Evolutionary conservation across 768 basidiomycete species (phyloP), one percentile per base, ranked within the genome.

Genomic region (Nevesoporus exiguus): DNA sequence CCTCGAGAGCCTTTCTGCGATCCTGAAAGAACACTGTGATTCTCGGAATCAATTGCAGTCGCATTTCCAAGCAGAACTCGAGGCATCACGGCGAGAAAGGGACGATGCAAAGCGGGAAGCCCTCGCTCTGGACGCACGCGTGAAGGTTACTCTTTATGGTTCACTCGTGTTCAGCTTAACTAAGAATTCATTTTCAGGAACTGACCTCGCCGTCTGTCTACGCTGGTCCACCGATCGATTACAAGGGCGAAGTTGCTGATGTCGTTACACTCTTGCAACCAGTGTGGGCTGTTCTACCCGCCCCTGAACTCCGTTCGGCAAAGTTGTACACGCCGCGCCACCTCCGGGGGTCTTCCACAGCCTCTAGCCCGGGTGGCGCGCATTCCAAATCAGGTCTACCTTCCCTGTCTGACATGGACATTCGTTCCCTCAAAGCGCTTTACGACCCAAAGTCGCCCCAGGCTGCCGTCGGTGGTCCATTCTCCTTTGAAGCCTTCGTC

Each of bases 351-450:
- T 51, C 66, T 13, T 78, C 79, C 1, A 77, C 78, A 1, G 72
- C 66, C 30, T 72, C 62, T 44, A 75, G 66, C 56, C 71, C 66
- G n/a, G 63, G 69, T 44, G 63, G 65, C 24, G 40, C 45, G 47
- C 63, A 65, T 47, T 62, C 63, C 52, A 72, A 44, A 66, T 66
- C 41, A 55, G 61, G 75, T 3, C 53, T 70, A 10, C 67, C 71
- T 5, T 92, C 90, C 9, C 76, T 93, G 36, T 90, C 88, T 22
- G 88, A 94, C 44, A 77, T 94, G 66, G 91, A 96, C 67, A 85
- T 95, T 17, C 87, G 90, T 10, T 81, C 91, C 6, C 83, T 97
- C 66, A 94, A 94, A 70, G 70, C 81, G 7, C 76, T 97, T 17
- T 95, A 93, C 63, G 83, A 85, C 40, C 44, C 65, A 1, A 73